These are phyloP conservation scores for Eremothecium sinecaudum DNA, from an alignment of 1,139 yeast genomes.

Conservation along the genomic window DNA sequence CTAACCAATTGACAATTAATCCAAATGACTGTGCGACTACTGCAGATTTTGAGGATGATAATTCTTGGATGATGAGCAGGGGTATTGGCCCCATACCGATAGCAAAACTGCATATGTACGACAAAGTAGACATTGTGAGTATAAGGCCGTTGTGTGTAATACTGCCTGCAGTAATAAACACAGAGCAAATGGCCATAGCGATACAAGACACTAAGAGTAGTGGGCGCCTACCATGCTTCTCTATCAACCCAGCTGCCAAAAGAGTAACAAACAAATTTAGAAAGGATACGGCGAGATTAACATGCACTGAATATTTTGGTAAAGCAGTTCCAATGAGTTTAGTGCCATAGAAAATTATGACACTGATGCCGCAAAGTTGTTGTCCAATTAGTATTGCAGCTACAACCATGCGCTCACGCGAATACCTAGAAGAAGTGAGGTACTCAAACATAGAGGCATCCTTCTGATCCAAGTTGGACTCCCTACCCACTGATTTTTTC, in stretches of 20 bases:
- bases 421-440: slow-evolving; percentile 42
- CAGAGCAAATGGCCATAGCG: slow-evolving; percentile 61
- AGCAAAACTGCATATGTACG: slow-evolving; percentile 78
- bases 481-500: background rate
- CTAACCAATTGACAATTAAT: slow-evolving; percentile 81
- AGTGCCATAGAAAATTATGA: slow-evolving; percentile 88
- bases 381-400: slow-evolving; percentile 75
- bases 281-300: slow-evolving; percentile 66
- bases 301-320: slow-evolving; percentile 60
- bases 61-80: slow-evolving; percentile 78
- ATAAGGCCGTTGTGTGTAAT: slow-evolving; percentile 39
- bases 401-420: slow-evolving; percentile 54
- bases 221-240: slow-evolving; percentile 66
- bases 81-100: slow-evolving; percentile 94
- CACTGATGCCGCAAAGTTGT: slow-evolving; percentile 87
- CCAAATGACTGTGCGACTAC: slow-evolving; percentile 92
- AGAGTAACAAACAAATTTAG: slow-evolving; percentile 68
- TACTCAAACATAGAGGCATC: slow-evolving; percentile 34
- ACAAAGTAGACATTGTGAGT: slow-evolving; percentile 57
- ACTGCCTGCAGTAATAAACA: slow-evolving; percentile 60
- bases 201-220: slow-evolving; percentile 54
- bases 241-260: slow-evolving; percentile 63
- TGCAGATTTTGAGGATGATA: slow-evolving; percentile 69
- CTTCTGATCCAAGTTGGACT: background rate
- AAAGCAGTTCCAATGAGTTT: slow-evolving; percentile 54